Base-by-base conservation (phyloP, 2,329 filamentous ascomycete species). In the Pyrenophora seminiperda region DNA sequence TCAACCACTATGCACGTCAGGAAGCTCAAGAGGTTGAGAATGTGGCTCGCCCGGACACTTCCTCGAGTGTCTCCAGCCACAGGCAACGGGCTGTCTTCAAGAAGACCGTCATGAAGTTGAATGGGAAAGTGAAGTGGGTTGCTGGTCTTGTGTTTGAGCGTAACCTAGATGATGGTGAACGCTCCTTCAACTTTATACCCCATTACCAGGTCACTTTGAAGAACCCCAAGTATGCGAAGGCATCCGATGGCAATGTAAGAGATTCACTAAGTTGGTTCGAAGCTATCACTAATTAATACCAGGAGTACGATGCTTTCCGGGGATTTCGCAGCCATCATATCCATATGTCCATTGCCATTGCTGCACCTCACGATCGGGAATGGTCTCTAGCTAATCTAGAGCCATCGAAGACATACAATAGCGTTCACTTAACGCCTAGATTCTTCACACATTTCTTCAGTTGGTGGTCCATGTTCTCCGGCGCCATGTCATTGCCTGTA, bases 371-470 rank as follows among this genome's bases (percentile, higher is more conserved):
- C 27, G 89, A 92, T 67, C 84, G 91, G 32, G 88, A 97, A 64
- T 97, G 93, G 94, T 82, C 86, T 30, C 83, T 90, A 2, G 82
- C 87, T 2, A 89, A 88, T 62, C 77, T 85, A 3, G 85, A 89
- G 58, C 83, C 88, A 3, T 95, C 92, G 1, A 84, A 86, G 57
- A 97, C 93, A 68, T 99, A 99, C 78, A 99, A 99, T 69, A 91
- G 93, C 0, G 89, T 97, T 1, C 95, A 99, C 72, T 81, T 99
- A 22, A 94, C 90, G 1, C 94, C 94, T 5, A 87, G 92, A 7
- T 96, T 99, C 78, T 99, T 99, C 72, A 97, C 93, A 0, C 94
- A 99, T 71, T 99, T 99, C 79, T 97, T 92, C 76, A 86, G 87
- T 49, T 99, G 94, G 94, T 97, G 92, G 91, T 93, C 89, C 1